Evolutionary conservation across 805 yeast genomes (phyloP), one percentile per base, ranked within the genome.

Genomic region (Teunomyces cretensis): DNA sequence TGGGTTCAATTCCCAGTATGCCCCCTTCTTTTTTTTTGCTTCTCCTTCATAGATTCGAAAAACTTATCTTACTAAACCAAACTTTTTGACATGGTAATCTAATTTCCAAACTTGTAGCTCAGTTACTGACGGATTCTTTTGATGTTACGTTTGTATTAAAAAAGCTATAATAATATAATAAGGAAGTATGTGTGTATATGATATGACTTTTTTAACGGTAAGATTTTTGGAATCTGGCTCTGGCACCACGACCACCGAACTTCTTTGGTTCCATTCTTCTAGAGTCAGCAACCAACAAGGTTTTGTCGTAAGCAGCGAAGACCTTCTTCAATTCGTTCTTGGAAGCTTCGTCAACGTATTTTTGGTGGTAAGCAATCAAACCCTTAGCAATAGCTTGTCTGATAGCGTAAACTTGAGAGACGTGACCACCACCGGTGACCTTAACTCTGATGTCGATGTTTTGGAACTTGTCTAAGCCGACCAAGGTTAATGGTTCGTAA

Each of bases 171-270:
- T 32, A 16, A 45, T 30, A 45, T 41, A 26, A 24, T 30, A 43
- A 41, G 38, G 30, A 36, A 33, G 37, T 39, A 48, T 44, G 50
- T 49, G 52, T 48, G 50, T 47, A 45, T 49, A 49, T 48, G 51
- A 50, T 46, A 46, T 41, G 48, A 49, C 50, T 46, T 49, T 43
- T 50, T 47, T 92, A 94, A 91, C 99, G 99, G 94, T 94, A 94
- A 76, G 99, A 94, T 79, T 94, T 94, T 86, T 94, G 99, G 97
- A 88, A 92, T 83, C 98, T 92, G 74, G 99, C 94, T 84, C 99
- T 94, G 81, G 99, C 99, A 88, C 99, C 99, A 79, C 96, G 96
- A 85, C 99, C 99, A 84, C 99, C 99, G 84, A 94, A 94, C 85
- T 94, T 94, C 97, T 94, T 94, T 86, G 99, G 99, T 84, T 94